Evolutionary conservation across 2,329 filamentous ascomycete species (phyloP).

Genomic region (Pseudonectria buxi): DNA sequence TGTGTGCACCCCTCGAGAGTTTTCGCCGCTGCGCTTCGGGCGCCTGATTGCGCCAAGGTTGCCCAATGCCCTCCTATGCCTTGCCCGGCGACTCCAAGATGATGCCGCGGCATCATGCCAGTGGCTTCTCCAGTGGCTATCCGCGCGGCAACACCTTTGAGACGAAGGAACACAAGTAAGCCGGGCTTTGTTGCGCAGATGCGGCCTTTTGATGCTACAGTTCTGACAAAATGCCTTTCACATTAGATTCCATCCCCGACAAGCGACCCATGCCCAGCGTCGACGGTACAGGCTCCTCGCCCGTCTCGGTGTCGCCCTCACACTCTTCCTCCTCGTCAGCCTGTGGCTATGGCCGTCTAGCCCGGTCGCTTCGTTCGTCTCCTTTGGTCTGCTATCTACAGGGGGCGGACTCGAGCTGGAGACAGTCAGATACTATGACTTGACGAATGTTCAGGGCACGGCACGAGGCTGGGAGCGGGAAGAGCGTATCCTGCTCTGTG

Average conservation of each 20-base stretch:
- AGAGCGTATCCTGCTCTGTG: constrained; percentile 90
- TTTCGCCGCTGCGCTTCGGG: background rate
- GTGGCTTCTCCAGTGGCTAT: constrained; percentile 78
- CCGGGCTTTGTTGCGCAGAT: too few relatives aligned
- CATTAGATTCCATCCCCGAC: constrained; percentile 67
- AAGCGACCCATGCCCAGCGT: constrained; percentile 62
- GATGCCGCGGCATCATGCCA: constrained; percentile 76
- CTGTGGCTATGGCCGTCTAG: constrained; percentile 69
- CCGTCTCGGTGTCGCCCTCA: constrained; percentile 54
- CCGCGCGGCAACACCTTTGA: constrained; percentile 72
- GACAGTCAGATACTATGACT: constrained; percentile 94
- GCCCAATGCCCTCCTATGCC: constrained; percentile 26
- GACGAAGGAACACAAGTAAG: constrained; percentile 82
- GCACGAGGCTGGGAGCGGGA: constrained; percentile 93
- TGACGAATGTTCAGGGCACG: constrained; percentile 85
- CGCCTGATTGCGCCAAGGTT: background rate
- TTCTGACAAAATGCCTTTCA: background rate
- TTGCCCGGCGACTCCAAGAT: constrained; percentile 45
- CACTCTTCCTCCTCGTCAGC: constrained; percentile 58
- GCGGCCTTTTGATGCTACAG: too few relatives aligned
- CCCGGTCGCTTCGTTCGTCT: constrained; percentile 54
- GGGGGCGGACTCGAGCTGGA: constrained; percentile 73
- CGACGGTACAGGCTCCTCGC: constrained; percentile 67
- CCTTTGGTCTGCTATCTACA: constrained; percentile 63
- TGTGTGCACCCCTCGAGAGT: background rate